Evolutionary conservation across 257 asterid species (phyloP), one percentile per base, ranked within the genome.

Genomic region (Euphrasia confusa): DNA sequence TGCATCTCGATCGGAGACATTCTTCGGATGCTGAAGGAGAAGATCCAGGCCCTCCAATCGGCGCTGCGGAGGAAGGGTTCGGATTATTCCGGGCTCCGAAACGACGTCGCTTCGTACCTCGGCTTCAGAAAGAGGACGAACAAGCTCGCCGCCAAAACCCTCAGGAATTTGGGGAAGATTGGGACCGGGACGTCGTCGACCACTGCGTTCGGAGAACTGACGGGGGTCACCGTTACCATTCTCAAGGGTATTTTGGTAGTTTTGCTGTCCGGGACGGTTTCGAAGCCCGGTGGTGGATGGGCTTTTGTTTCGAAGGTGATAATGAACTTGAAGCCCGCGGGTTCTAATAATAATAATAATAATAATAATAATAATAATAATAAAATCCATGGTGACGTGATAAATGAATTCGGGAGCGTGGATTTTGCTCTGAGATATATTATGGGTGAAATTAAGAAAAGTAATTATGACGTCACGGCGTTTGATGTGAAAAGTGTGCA

Each of bases 61-160:
- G 79, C 83, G 1, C 21, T 84, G 50, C 80, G 88, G 3, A 62
- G 86, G 8, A 81, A 79, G 72, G 86, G 81, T 0, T 24, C 50
- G 57, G 84, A 77, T 7, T 54, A 73, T 13, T 58, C 85, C 60
- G 61, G 42, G 74, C 54, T 60, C 12, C 78, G 69, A 52, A 58
- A 45, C 49, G 75, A 72, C 28, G 67, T 75, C 0, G 32, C 17
- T 4, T 18, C 47, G 0, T 75, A 77, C 54, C 54, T 71, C 52
- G 40, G 56, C 60, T 74, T 63, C 58, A 70, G 86, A 58, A 76
- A 81, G 77, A 84, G 56, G 33, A 68, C 63, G 65, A 71, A 69
- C 68, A 84, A 75, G 15, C 59, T 57, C 54, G 21, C 77, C 7
- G 54, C 78, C 18, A 84, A 79, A 68, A 71, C 66, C 28, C 69